These are phyloP conservation scores for Neurospora sp. DNA, from an alignment of 2,329 filamentous ascomycete species.

Conservation along the genomic window DNA sequence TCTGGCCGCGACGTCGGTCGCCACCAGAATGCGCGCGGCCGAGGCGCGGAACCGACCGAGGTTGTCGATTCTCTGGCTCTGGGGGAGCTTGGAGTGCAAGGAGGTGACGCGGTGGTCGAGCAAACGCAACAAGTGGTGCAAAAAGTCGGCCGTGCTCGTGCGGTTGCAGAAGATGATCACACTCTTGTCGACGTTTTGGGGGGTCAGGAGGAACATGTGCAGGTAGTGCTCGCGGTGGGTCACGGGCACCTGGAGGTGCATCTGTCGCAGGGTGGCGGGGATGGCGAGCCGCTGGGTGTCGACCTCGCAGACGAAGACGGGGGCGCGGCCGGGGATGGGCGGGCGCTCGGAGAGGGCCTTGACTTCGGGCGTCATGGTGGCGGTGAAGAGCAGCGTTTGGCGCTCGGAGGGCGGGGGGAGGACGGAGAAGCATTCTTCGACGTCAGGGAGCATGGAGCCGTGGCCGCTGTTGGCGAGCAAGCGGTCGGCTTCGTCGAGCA, in stretches of 20 bases:
- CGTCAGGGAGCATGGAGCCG: constrained; percentile 88
- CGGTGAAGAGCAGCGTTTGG: constrained; percentile 94
- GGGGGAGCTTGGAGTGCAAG: constrained; percentile 77
- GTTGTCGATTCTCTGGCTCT: constrained; percentile 77
- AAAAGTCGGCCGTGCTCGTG: constrained; percentile 74
- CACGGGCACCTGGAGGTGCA: constrained; percentile 78
- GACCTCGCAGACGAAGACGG: constrained; percentile 83
- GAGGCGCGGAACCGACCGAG: constrained; percentile 83
- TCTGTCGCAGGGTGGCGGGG: constrained; percentile 71
- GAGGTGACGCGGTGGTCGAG: constrained; percentile 86
- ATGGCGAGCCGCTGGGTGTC: constrained; percentile 67
- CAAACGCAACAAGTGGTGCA: constrained; percentile 78
- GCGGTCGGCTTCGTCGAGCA: constrained; percentile 92
- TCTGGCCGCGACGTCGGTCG: constrained; percentile 88
- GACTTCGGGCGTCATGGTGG: constrained; percentile 88
- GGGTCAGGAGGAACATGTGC: constrained; percentile 76
- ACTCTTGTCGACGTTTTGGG: constrained; percentile 62
- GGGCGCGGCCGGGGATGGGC: constrained; percentile 55
- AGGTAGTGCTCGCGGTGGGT: constrained; percentile 93
- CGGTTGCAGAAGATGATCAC: constrained; percentile 93
- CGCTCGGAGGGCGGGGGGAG: constrained; percentile 68
- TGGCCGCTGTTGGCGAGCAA: constrained; percentile 62
- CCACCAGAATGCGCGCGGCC: constrained; percentile 81
- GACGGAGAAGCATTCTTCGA: constrained; percentile 76
- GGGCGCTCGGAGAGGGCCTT: constrained; percentile 74